Evolutionary conservation across 345 rosid genomes (phyloP).

Genomic region (Salix udensis): DNA sequence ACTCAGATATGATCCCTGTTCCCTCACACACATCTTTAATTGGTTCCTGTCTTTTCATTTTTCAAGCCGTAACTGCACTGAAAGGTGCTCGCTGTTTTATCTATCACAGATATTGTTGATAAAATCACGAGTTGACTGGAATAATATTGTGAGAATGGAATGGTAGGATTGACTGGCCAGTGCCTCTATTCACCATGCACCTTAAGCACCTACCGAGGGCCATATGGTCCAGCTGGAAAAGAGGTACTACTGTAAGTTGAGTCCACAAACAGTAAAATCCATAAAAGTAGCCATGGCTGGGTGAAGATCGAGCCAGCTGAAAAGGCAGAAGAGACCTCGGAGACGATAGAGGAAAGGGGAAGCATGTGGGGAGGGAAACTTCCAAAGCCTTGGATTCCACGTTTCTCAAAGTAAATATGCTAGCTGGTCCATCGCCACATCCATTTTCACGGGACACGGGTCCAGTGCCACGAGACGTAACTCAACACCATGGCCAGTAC

Average conservation of each 20-base stretch:
- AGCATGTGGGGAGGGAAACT: conserved; percentile 5
- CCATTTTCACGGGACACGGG: neutral
- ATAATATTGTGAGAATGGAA: no score
- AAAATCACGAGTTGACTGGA: no score
- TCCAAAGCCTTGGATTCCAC: conserved; percentile 19
- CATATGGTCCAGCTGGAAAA: neutral
- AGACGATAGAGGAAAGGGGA: neutral
- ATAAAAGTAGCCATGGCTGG: neutral
- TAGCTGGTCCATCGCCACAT: neutral
- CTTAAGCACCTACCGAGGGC: neutral
- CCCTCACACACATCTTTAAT: neutral
- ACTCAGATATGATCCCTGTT: neutral
- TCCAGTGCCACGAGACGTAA: neutral
- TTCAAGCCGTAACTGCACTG: neutral
- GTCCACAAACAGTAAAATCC: no score
- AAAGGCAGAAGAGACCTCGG: neutral
- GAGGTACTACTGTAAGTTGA: neutral
- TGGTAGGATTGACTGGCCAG: neutral
- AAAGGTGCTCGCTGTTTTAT: neutral
- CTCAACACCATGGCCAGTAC: neutral
- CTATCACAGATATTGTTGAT: neutral
- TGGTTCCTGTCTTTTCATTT: neutral
- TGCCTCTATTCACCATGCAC: neutral
- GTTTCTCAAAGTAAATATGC: neutral
- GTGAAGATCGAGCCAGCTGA: neutral